Conservation (phyloP, 2,329 filamentous ascomycete genomes). For the Fusarium piperis region DNA sequence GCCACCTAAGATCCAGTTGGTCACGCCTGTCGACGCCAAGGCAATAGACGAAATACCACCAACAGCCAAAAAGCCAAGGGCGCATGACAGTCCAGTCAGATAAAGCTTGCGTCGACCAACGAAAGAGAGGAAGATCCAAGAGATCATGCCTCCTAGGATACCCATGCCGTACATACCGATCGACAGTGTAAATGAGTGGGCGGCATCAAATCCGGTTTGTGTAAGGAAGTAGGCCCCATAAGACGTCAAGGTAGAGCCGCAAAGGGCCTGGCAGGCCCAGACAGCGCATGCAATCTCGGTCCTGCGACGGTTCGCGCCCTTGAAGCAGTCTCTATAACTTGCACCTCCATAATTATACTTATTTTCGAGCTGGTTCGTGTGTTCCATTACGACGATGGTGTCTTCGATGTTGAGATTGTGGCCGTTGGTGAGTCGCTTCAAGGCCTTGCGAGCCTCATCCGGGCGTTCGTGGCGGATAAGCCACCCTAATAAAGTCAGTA, state of each 20-base stretch:
- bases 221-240: slow-evolving; percentile 53
- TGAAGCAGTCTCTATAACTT: slow-evolving; percentile 32
- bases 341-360: slow-evolving; percentile 48
- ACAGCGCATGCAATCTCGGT: slow-evolving; percentile 43
- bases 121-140: slow-evolving; percentile 51
- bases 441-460: slow-evolving; percentile 45
- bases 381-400: slow-evolving; percentile 53
- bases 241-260: slow-evolving; percentile 32
- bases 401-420: slow-evolving; percentile 52
- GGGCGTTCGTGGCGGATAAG: slow-evolving; percentile 49
- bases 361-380: slow-evolving; percentile 55
- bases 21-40: slow-evolving; percentile 38
- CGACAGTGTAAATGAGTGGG: slow-evolving; percentile 51
- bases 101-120: slow-evolving; percentile 54
- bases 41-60: slow-evolving; percentile 52
- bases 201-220: slow-evolving; percentile 51
- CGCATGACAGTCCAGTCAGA: slow-evolving; percentile 46
- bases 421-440: slow-evolving; percentile 45
- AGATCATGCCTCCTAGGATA: slow-evolving; percentile 52
- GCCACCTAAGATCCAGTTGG: slow-evolving; percentile 49
- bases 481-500: slow-evolving; percentile 41
- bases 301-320: slow-evolving; percentile 40
- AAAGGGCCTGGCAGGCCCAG: slow-evolving; percentile 42
- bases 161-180: slow-evolving; percentile 52
- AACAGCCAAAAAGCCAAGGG: slow-evolving; percentile 47